Evolutionary conservation across 305 asterid species (phyloP), one percentile per base, ranked within the genome.

Genomic region (Fraxinus platypoda): DNA sequence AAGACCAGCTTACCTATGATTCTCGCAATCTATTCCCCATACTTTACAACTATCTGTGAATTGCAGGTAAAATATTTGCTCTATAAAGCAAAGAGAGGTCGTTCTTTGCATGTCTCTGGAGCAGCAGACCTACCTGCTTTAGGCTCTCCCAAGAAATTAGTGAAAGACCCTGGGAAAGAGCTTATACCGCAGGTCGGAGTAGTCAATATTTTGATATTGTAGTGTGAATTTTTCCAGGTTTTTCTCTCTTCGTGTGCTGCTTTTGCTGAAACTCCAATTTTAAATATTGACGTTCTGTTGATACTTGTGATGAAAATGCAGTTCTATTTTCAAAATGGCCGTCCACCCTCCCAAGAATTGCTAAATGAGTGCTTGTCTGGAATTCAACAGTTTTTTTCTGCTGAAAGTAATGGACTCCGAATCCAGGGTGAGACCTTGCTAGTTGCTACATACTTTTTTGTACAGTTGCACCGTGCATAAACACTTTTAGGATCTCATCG

Each of bases 311-410:
- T 75, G 75, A 43, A 41, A 41, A 43, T 84, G 92, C 97, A 94
- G 99, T 96, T 96, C 84, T 96, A 94, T 86, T 96, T 96, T 87
- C 97, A 86, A 85, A 86, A 93, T 87, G 99, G 98, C 71, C 91
- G 93, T 64, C 98, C 98, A 76, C 93, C 99, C 23, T 90, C 99
- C 3, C 91, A 90, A 91, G 98, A 96, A 87, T 75, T 94, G 90
- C 94, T 88, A 88, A 97, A 96, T 77, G 90, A 97, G 76, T 96
- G 97, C 84, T 84, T 94, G 92, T 92, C 88, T 91, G 90, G 97
- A 87, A 92, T 91, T 88, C 92, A 92, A 46, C 54, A 46, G 86
- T 92, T 94, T 85, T 94, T 94, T 88, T 91, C 91, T 81, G 98
- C 97, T 77, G 98, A 94, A 83, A 78, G 54, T 79, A 97, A 92